Percentiles rank a stretch among this genome's conserved stretches.
Conservation (phyloP, 2,329 filamentous ascomycete species). For the Dactylellina leptospora region DNA sequence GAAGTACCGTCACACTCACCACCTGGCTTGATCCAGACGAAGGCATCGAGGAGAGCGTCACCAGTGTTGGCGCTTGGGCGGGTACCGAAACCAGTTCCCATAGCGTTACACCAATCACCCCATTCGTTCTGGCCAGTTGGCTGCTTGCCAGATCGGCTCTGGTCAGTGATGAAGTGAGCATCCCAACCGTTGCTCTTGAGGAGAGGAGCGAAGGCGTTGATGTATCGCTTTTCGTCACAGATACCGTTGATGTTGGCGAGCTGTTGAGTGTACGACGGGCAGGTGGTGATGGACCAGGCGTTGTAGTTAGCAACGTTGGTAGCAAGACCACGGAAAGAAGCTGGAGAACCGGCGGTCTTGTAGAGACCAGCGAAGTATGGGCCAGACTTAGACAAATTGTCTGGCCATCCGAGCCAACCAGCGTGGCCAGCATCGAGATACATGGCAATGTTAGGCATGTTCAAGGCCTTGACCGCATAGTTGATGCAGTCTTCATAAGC, state of each 20-base stretch:
- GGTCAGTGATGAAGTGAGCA: slow-evolving; percentile 65
- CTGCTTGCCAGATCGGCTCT: slow-evolving; percentile 65
- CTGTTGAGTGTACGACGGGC: slow-evolving; percentile 63
- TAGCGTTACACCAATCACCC: slow-evolving; percentile 64
- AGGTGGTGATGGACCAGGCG: slow-evolving; percentile 56
- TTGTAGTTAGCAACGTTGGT: slow-evolving; percentile 72
- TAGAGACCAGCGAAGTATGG: slow-evolving; percentile 64
- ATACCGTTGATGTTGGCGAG: slow-evolving; percentile 59
- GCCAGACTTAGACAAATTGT: slow-evolving; percentile 66
- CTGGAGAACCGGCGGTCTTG: slow-evolving; percentile 65
- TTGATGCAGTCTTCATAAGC: slow-evolving; percentile 65
- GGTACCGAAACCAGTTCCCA: slow-evolving; percentile 59
- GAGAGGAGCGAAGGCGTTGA: slow-evolving; percentile 61
- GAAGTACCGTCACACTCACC: slow-evolving; percentile 64
- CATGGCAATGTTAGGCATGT: slow-evolving; percentile 68
- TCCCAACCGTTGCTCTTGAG: slow-evolving; percentile 57
- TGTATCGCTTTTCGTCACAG: slow-evolving; percentile 59
- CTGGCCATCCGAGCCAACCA: slow-evolving; percentile 69
- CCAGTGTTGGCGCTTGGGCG: slow-evolving; percentile 56
- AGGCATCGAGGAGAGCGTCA: slow-evolving; percentile 58
- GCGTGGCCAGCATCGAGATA: slow-evolving; percentile 69
- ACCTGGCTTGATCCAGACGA: slow-evolving; percentile 60
- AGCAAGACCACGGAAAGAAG: slow-evolving; percentile 66
- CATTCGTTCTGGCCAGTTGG: slow-evolving; percentile 66
- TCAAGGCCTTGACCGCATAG: slow-evolving; percentile 66